These are phyloP conservation scores for Erysimum pusillum DNA, from an alignment of 441 rosid species.

Conservation along the genomic window DNA sequence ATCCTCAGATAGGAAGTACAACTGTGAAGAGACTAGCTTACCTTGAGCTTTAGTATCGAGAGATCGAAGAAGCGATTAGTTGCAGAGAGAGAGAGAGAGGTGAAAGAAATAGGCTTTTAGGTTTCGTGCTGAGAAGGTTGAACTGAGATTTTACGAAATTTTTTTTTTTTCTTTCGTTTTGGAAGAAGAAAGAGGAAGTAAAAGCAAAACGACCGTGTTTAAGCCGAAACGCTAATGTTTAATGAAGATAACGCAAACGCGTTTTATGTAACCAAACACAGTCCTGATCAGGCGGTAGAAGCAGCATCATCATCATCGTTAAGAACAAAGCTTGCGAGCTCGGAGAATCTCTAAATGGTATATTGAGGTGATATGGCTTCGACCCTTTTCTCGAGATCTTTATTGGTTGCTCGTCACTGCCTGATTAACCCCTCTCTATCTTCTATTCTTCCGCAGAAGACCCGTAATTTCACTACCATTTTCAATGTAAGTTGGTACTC, in stretches of 20 bases:
- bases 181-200: conserved; percentile 5
- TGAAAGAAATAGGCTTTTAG: conserved; percentile 13
- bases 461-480: conserved; percentile 46
- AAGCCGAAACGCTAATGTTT: neutral
- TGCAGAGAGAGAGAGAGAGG: conserved; percentile 13
- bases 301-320: conserved; percentile 37
- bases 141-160: conserved; percentile 15
- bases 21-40: conserved; percentile 18
- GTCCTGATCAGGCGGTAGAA: neutral
- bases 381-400: conserved; percentile 53
- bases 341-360: conserved; percentile 36
- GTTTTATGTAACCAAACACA: conserved; percentile 12
- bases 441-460: conserved; percentile 43
- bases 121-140: conserved; percentile 47
- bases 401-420: conserved; percentile 51
- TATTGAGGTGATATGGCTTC: conserved; percentile 67
- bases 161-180: neutral
- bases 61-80: conserved; percentile 38
- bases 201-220: conserved; percentile 3
- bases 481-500: conserved; percentile 50
- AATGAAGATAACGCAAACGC: conserved; percentile 1
- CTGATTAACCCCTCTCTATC: conserved; percentile 43
- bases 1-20: neutral
- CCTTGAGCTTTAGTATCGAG: conserved; percentile 32
- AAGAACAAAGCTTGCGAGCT: conserved; percentile 25